These are phyloP conservation scores for Botrytis deweyae DNA, from an alignment of 2,329 filamentous ascomycete species.

Conservation along the genomic window DNA sequence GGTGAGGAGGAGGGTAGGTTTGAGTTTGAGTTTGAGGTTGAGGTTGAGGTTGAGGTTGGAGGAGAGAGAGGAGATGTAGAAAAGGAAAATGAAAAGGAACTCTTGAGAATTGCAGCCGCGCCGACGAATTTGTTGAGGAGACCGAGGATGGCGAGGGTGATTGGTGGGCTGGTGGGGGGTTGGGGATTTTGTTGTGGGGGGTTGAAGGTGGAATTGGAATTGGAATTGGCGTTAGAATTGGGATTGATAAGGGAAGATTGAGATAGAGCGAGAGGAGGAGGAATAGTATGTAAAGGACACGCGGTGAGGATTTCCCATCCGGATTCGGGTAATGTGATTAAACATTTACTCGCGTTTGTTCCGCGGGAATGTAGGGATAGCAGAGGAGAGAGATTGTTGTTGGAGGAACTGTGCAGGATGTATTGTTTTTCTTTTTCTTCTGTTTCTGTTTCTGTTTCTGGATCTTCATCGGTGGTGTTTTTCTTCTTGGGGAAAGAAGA, in stretches of 20 bases:
- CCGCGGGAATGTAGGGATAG: not conserved
- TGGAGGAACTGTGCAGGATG: not conserved
- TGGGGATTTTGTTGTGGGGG: not conserved
- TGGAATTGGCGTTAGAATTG: fast-evolving
- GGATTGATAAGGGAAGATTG: too few relatives aligned
- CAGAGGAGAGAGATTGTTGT: not conserved
- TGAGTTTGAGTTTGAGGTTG: not conserved
- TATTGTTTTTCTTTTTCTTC: not conserved
- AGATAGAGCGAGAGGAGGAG: fast-evolving
- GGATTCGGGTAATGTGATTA: not conserved
- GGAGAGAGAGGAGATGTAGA: not conserved
- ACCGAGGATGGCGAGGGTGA: not conserved
- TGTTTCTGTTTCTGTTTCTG: too few relatives aligned
- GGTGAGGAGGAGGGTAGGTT: fast-evolving
- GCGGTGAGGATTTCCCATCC: not conserved
- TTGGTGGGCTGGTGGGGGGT: not conserved
- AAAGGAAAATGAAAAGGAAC: not conserved
- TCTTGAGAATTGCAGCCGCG: not conserved
- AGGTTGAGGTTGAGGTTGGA: not conserved
- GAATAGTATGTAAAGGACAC: not conserved
- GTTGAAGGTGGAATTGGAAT: not conserved
- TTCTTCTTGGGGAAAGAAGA: not conserved
- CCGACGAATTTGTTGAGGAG: not conserved
- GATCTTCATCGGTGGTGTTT: not conserved
- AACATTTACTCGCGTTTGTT: not conserved